phyloP scores from a whole-genome alignment of 2,329 filamentous ascomycete species.

The Fusarium cicatricum region DNA sequence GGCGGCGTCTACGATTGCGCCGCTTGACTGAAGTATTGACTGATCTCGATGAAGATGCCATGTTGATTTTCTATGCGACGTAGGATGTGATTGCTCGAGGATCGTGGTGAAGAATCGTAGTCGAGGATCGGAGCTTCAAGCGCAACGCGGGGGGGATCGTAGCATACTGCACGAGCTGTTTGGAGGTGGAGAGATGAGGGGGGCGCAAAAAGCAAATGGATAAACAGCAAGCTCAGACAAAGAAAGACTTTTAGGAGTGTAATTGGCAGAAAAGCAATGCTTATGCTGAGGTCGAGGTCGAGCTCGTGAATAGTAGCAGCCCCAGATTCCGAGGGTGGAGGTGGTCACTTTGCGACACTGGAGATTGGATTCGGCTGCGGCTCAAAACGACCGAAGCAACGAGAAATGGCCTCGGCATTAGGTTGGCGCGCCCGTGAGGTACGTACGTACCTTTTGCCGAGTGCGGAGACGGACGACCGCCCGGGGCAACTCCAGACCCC shows the following conservation, averaged over 20 bases:
- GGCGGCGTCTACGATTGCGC: conserved; percentile 62
- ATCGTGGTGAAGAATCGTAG: neutral
- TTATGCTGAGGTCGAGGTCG: conserved; percentile 20
- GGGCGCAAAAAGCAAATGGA: neutral
- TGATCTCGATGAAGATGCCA: conserved; percentile 44
- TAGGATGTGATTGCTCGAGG: neutral
- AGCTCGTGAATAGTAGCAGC: neutral
- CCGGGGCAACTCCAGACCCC: neutral
- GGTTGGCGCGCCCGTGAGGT: conserved; percentile 13
- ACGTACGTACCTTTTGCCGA: conserved; percentile 33
- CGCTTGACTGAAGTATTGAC: conserved; percentile 45
- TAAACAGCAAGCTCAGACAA: neutral
- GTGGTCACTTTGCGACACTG: conserved; percentile 6
- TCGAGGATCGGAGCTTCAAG: conserved; percentile 25
- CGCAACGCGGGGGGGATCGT: conserved; percentile 31
- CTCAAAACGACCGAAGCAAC: conserved; percentile 29
- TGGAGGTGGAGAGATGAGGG: conserved; percentile 3
- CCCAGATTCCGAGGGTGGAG: conserved; percentile 6
- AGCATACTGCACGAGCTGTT: conserved; percentile 22
- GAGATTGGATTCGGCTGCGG: conserved; percentile 34
- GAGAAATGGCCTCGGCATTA: conserved; percentile 35
- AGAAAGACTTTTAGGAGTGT: conserved; percentile 6
- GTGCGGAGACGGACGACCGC: conserved; percentile 2
- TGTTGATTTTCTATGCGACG: conserved; percentile 22
- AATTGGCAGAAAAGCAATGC: conserved; percentile 9